These are phyloP conservation scores for Metschnikowia picachoensis DNA, from an alignment of 805 yeast species.

Conservation along the genomic window DNA sequence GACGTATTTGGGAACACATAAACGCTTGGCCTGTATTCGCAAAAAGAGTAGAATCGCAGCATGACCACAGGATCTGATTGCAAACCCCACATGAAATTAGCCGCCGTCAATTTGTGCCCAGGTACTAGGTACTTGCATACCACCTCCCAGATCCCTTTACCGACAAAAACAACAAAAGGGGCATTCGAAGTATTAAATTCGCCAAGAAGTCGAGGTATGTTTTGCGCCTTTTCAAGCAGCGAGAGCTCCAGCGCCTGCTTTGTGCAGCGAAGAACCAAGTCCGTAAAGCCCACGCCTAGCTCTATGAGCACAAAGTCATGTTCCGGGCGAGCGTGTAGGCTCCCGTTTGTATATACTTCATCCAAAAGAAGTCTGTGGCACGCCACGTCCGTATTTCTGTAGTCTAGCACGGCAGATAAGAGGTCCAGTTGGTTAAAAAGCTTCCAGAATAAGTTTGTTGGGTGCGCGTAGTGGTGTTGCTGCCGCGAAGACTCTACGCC, in stretches of 20 bases:
- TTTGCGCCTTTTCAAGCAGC: conserved; percentile 47
- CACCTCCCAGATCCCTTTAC: conserved; percentile 73
- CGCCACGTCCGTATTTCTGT: conserved; percentile 3
- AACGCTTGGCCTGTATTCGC: conserved; percentile 23
- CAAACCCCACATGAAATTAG: conserved; percentile 52
- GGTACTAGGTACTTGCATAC: conserved; percentile 37
- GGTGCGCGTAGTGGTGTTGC: conserved; percentile 75
- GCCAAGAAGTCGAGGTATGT: conserved; percentile 48
- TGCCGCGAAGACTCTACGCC: conserved; percentile 55
- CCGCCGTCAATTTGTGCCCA: conserved; percentile 21
- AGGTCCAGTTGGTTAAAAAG: conserved; percentile 51
- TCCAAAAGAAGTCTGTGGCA: conserved; percentile 13
- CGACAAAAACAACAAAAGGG: conserved; percentile 52
- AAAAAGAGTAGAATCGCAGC: conserved; percentile 11
- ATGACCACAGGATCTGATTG: conserved; percentile 16
- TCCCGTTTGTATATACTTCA: conserved; percentile 12
- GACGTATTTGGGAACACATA: conserved; percentile 72
- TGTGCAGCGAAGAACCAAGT: conserved; percentile 63
- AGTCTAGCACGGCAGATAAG: conserved; percentile 20
- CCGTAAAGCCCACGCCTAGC: conserved; percentile 64
- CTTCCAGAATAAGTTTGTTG: conserved; percentile 65
- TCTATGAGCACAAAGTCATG: conserved; percentile 42
- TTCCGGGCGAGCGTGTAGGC: conserved; percentile 19
- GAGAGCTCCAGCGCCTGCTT: conserved; percentile 52
- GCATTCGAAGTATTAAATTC: conserved; percentile 42